Base-by-base conservation (phyloP, 768 basidiomycete genomes). In the Mycena alexandri region DNA sequence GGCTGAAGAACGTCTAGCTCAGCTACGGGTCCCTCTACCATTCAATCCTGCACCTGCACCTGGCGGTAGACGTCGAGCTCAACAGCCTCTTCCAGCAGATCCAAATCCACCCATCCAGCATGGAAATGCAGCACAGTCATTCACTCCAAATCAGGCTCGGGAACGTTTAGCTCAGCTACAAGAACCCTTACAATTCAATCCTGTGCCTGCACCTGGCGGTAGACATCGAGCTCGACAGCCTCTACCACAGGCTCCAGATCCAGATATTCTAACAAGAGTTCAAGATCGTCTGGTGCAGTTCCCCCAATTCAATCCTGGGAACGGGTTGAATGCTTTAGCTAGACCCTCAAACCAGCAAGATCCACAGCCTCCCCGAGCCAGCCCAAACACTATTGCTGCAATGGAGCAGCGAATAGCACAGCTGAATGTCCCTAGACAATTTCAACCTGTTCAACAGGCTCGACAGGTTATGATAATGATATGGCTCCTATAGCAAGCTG, bases 291-390 rank as follows among this genome's bases (percentile, higher is more conserved):
- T n/a, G n/a, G n/a, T n/a, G n/a, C 34, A 36, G 34, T 5, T 12
- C 34, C 12, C 34, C 34, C 12, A 12, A 36, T n/a, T n/a, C 52
- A 53, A 53, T 36, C 52, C 52, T 41, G 21, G 34, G 16, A 56
- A 56, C 14, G 3, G 36, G 38, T n/a, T n/a, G 5, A 60, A 60
- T 50, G 58, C 58, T 36, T 21, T 50, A 21, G 58, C 58, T 60
- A 46, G 58, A 11, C 58, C 58, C n/a, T 59, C 57, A 47, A 34
- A 48, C 36, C 46, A 36, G 34, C 7, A 17, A 13, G 43, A 33
- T 44, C 42, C 43, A 44, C 22, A 46, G 17, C 53, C 36, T 46
- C 46, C 43, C 33, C 25, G 24, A 12, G 24, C 22, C 22, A 19
- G 24, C 25, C 29, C 56, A 5, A 24, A 33, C 33, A 25, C 19